Evolutionary conservation across 768 basidiomycete species (phyloP).

Genomic region (Tricholomella constricta): DNA sequence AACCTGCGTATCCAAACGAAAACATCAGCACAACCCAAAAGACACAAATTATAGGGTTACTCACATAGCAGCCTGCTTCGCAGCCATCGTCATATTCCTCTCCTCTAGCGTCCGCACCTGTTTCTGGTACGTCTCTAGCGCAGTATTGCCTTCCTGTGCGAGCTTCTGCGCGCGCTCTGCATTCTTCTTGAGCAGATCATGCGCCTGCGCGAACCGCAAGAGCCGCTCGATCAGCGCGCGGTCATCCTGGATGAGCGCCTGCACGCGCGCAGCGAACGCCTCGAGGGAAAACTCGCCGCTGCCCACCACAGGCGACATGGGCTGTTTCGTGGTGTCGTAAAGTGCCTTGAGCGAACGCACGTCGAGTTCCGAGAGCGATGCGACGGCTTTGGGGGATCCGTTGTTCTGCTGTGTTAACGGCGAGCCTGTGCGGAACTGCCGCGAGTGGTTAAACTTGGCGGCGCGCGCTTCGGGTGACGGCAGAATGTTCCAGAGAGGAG

Average conservation of each 20-base stretch:
- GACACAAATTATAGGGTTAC: constrained; percentile 22
- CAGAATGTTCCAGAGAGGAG: constrained; percentile 77
- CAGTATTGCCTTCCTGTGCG: constrained; percentile 76
- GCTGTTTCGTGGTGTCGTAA: constrained; percentile 51
- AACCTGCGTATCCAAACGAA: constrained; percentile 42
- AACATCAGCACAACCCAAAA: constrained; percentile 17
- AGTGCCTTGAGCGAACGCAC: constrained; percentile 83
- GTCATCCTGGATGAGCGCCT: constrained; percentile 82
- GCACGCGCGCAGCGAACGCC: constrained; percentile 75
- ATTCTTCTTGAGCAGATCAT: constrained; percentile 89
- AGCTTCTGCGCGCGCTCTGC: constrained; percentile 91
- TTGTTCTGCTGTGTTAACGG: constrained; percentile 32
- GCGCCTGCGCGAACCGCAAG: constrained; percentile 83
- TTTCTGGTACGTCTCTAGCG: constrained; percentile 88
- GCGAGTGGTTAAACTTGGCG: constrained; percentile 53
- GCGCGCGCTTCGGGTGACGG: constrained; percentile 86
- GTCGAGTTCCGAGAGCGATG: constrained; percentile 81
- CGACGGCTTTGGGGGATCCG: constrained; percentile 20
- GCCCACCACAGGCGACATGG: constrained; percentile 24
- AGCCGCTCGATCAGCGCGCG: constrained; percentile 81
- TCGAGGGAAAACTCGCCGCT: constrained; percentile 66
- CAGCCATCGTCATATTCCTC: constrained; percentile 55
- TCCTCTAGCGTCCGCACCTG: constrained; percentile 83
- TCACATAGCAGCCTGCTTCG: constrained; percentile 60
- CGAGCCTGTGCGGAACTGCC: constrained; percentile 51